A percentile compares a stretch with the other conserved stretches of the same genome.
These are phyloP conservation scores for Sporisorium graminicola DNA, from an alignment of 1,284 basidiomycete genomes.

Conservation along the genomic window DNA sequence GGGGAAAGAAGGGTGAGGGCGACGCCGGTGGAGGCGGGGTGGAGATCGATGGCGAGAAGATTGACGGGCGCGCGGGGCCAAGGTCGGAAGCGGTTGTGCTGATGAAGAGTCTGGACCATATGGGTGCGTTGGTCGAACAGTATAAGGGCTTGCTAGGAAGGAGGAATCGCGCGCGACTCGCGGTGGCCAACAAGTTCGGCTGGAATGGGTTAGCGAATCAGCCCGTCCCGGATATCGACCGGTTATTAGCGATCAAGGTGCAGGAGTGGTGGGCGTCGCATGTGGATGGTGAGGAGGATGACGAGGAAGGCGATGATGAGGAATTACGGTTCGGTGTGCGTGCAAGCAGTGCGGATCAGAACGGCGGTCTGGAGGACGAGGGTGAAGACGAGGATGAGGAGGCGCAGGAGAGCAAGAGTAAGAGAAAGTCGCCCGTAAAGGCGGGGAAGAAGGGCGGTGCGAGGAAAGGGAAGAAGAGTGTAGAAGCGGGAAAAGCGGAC, in stretches of 20 bases:
- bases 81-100: constrained; percentile 58
- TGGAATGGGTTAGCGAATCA: constrained; percentile 26
- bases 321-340: background rate
- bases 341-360: background rate
- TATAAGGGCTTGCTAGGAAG: constrained; percentile 42
- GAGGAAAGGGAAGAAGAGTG: constrained; percentile 16
- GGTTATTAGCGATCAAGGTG: constrained; percentile 32
- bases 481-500: too few relatives aligned
- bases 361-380: background rate
- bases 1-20: constrained; percentile 22
- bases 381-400: constrained; percentile 4
- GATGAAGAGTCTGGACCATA: constrained; percentile 52
- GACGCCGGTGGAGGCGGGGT: constrained; percentile 10
- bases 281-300: constrained; percentile 15
- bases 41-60: constrained; percentile 53
- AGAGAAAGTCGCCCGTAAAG: constrained; percentile 12
- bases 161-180: constrained; percentile 43
- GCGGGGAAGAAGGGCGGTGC: constrained; percentile 12
- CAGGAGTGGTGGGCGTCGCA: constrained; percentile 35
- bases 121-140: constrained; percentile 34
- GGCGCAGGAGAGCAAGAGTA: constrained; percentile 1
- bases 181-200: constrained; percentile 28
- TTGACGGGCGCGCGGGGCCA: constrained; percentile 56
- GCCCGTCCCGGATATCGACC: constrained; percentile 31
- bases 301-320: constrained; percentile 2